phyloP scores from a whole-genome alignment of 805 yeast species.

The Saccharomycopsis sp. region DNA sequence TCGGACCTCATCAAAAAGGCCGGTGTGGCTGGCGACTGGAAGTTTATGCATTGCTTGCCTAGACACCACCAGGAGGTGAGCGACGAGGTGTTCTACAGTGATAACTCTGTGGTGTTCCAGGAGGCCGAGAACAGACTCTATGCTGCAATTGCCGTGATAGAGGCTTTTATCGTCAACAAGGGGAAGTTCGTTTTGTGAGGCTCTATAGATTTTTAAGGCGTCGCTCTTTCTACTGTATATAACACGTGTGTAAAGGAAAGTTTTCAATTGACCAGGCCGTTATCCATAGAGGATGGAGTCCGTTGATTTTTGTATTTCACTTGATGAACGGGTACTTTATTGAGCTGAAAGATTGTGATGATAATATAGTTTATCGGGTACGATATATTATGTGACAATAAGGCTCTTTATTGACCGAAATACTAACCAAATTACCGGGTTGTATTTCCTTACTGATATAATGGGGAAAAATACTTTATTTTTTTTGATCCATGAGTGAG shows the following conservation, averaged over 20 bases:
- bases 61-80: conserved; percentile 89
- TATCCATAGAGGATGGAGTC: background rate
- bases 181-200: conserved; percentile 42
- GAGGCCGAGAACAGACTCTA: conserved; percentile 96
- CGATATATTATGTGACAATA: too few relatives aligned
- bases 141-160: conserved; percentile 92
- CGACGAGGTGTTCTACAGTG: conserved; percentile 86
- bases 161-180: conserved; percentile 80
- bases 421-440: too few relatives aligned
- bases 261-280: background rate
- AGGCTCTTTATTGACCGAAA: too few relatives aligned
- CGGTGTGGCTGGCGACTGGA: conserved; percentile 60
- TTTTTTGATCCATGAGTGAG: too few relatives aligned
- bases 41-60: conserved; percentile 97
- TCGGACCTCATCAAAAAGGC: conserved; percentile 52
- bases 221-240: too few relatives aligned
- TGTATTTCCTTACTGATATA: too few relatives aligned
- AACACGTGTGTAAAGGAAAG: too few relatives aligned
- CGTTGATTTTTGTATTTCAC: background rate
- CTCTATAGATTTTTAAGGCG: too few relatives aligned
- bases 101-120: conserved; percentile 78
- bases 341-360: too few relatives aligned
- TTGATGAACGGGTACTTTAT: background rate
- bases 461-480: too few relatives aligned
- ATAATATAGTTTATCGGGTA: too few relatives aligned